Evolutionary conservation across 345 rosid genomes (phyloP), one percentile per base, ranked within the genome.

Genomic region (Brassica juncea): DNA sequence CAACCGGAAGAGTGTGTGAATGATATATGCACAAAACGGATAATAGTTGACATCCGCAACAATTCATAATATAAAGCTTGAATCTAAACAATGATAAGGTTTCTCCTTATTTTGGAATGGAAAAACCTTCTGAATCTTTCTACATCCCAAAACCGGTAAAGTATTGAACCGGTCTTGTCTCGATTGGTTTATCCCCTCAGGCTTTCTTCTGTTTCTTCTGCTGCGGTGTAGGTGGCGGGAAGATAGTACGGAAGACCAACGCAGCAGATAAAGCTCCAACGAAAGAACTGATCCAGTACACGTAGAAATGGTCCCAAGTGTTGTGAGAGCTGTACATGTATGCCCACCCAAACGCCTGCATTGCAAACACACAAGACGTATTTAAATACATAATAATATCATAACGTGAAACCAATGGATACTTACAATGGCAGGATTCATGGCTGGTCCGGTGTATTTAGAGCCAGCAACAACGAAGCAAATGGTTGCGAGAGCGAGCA

Each of bases 391-490:
- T 3, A 0, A 4, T 4, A 39, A 0, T 0, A 39, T 42, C 49
- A 42, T 42, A 44, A 44, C 52, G 54, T 12, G 54, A 47, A 32
- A 47, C 54, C 54, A 12, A 70, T 52, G 61, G 8, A 70, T 68
- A 87, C 99, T 90, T 84, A 96, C 99, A 86, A 88, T 89, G 79
- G 97, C 99, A 21, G 99, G 99, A 82, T 96, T 96, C 98, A 96
- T 90, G 82, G 98, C 90, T 70, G 98, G 99, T 42, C 99, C 99
- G 0, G 99, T 93, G 82, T 90, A 96, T 49, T 82, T 72, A 68
- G 88, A 67, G 3, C 99, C 98, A 0, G 91, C 54, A 47, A 90
- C 77, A 72, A 96, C 86, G 75, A 96, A 78, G 0, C 80, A 69
- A n/a, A 93, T 85, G 39, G 97, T 95, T 16, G 84, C 86, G 57